A percentile compares a stretch with the other conserved stretches of the same genome.
Evolutionary conservation across 106 monocot species (phyloP).

Genomic region (Platanthera zijinensis): DNA sequence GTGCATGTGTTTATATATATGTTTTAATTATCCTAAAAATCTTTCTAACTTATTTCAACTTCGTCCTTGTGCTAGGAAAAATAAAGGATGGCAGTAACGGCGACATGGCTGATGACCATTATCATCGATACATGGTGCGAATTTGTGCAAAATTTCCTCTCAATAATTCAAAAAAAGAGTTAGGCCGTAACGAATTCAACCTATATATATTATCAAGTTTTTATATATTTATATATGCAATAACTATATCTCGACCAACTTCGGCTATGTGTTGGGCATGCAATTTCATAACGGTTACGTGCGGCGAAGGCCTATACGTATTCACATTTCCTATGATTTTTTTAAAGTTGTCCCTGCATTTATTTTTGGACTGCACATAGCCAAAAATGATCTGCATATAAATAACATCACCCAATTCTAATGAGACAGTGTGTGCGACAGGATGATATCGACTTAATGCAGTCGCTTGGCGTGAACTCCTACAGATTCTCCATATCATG

Average conservation of each 20-base stretch:
- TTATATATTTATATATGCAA: too few species aligned
- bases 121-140: conserved; percentile 16
- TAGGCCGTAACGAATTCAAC: too few species aligned
- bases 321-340: too few species aligned
- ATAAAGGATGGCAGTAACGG: conserved; percentile 30
- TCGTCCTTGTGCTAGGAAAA: conserved; percentile 17
- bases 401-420: background rate
- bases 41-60: background rate
- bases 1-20: background rate
- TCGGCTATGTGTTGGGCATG: too few species aligned
- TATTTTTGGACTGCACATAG: too few species aligned
- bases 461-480: conserved; percentile 22
- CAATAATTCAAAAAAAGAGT: background rate
- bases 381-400: too few species aligned
- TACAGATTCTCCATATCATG: conserved; percentile 26
- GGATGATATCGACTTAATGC: conserved; percentile 20
- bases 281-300: too few species aligned
- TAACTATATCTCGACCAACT: too few species aligned
- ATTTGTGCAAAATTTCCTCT: background rate
- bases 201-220: too few species aligned
- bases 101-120: conserved; percentile 21
- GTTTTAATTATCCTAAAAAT: background rate
- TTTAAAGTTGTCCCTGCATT: background rate
- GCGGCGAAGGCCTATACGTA: too few species aligned
- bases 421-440: background rate